Percentiles rank a stretch among this genome's conserved stretches.
These are phyloP conservation scores for Aspergillus flavus DNA, from an alignment of 2,329 filamentous ascomycete species.

Conservation along the genomic window DNA sequence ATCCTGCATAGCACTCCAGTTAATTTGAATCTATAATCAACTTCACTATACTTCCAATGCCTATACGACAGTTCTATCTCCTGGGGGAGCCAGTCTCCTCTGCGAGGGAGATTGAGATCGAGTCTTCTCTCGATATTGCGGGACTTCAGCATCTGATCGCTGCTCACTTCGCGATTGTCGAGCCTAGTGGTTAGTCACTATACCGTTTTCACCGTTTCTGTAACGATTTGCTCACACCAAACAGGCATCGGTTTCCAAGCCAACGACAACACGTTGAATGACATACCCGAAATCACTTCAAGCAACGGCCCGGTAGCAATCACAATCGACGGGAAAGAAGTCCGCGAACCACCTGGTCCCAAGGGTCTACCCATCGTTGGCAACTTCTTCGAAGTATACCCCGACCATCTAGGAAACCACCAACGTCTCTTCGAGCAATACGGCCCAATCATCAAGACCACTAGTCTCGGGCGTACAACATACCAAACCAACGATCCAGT, in stretches of 20 bases:
- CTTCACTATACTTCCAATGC: constrained; percentile 10
- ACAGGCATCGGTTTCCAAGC: not conserved
- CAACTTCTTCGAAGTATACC: constrained; percentile 58
- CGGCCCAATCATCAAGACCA: constrained; percentile 56
- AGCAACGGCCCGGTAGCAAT: constrained; percentile 19
- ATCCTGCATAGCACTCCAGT: not conserved
- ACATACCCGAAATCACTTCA: not conserved
- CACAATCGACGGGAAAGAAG: constrained; percentile 29
- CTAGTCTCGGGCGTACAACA: constrained; percentile 52
- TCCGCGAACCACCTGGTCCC: constrained; percentile 28
- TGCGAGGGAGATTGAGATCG: constrained; percentile 24
- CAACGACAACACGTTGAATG: not conserved
- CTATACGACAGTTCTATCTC: constrained; percentile 25
- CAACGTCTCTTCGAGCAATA: constrained; percentile 57
- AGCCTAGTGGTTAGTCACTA: constrained; percentile 22
- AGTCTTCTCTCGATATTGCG: constrained; percentile 19
- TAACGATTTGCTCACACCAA: not conserved
- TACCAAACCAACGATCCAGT: constrained; percentile 57
- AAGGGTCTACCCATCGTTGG: constrained; percentile 46
- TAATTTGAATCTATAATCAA: not conserved
- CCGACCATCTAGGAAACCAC: constrained; percentile 61
- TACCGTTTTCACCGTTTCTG: not conserved
- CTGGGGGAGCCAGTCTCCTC: constrained; percentile 24
- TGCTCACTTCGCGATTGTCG: constrained; percentile 29
- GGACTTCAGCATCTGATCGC: constrained; percentile 26